A percentile compares a stretch with the other conserved stretches of the same genome.
Evolutionary conservation across 2,329 filamentous ascomycete species (phyloP).

Genomic region (Epichloe aotearoae): DNA sequence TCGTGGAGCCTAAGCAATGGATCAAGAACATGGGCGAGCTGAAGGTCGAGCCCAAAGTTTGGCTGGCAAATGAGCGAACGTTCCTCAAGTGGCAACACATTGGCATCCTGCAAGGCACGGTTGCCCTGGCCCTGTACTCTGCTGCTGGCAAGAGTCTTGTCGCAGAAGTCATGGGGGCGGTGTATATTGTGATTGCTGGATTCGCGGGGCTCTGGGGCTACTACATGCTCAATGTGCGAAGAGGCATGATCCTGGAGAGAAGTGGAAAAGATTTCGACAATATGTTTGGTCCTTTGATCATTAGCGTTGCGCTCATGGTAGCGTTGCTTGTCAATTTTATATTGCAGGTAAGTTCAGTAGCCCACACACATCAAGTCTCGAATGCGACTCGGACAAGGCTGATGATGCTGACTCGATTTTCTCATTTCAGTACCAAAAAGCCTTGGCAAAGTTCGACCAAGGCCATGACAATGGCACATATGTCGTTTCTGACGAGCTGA

Average conservation of each 20-base stretch:
- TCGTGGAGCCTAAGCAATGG: slow-evolving; percentile 73
- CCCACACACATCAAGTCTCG: too few relatives aligned
- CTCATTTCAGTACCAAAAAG: slow-evolving; percentile 18
- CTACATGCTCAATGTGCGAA: slow-evolving; percentile 61
- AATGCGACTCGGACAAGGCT: too few relatives aligned
- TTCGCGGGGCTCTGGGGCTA: slow-evolving; percentile 86
- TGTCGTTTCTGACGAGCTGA: slow-evolving; percentile 17
- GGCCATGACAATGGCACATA: slow-evolving; percentile 5
- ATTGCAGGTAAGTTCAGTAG: slow-evolving; percentile 54
- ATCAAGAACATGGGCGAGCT: slow-evolving; percentile 91
- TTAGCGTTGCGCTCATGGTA: slow-evolving; percentile 64
- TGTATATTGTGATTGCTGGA: slow-evolving; percentile 68
- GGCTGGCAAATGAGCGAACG: slow-evolving; percentile 95
- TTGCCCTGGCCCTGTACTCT: slow-evolving; percentile 79
- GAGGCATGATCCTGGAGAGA: slow-evolving; percentile 66
- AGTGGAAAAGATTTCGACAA: slow-evolving; percentile 93
- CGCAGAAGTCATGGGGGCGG: slow-evolving; percentile 64
- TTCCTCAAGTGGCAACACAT: slow-evolving; percentile 99
- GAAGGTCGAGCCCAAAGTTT: slow-evolving; percentile 93
- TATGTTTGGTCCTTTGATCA: slow-evolving; percentile 67
- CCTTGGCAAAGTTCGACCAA: slow-evolving; percentile 17
- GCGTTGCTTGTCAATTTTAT: slow-evolving; percentile 79
- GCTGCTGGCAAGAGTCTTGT: slow-evolving; percentile 70
- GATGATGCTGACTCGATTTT: not conserved
- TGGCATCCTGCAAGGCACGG: slow-evolving; percentile 67